These are phyloP conservation scores for Coniosporium apollinis DNA, from an alignment of 495 filamentous ascomycete genomes.

Conservation along the genomic window DNA sequence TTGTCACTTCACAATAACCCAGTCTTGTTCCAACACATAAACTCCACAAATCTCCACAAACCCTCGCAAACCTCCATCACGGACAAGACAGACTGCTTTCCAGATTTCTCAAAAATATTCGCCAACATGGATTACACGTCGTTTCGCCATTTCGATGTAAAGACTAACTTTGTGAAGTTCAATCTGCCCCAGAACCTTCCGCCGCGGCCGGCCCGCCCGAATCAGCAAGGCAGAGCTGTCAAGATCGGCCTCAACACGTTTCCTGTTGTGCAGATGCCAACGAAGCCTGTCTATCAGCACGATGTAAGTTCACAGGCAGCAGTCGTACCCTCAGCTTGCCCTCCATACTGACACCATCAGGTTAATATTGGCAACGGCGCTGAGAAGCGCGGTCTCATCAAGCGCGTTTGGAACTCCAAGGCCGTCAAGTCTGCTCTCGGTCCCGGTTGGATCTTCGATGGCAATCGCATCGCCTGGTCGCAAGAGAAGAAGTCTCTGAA, in stretches of 20 bases:
- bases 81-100: too few relatives aligned
- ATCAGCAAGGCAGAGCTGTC: constrained; percentile 33
- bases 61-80: too few relatives aligned
- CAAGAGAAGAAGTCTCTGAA: constrained; percentile 22
- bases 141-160: constrained; percentile 1
- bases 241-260: constrained; percentile 58
- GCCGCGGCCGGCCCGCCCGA: constrained; percentile 11
- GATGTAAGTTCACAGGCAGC: constrained; percentile 55
- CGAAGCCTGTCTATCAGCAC: constrained; percentile 53
- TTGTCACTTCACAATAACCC: too few relatives aligned
- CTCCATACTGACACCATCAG: constrained; percentile 20
- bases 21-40: too few relatives aligned
- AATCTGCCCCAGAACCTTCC: constrained; percentile 8
- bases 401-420: constrained; percentile 55
- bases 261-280: constrained; percentile 37
- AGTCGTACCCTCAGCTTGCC: background rate
- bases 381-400: constrained; percentile 46
- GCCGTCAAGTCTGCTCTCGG: constrained; percentile 36
- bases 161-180: constrained; percentile 8
- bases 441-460: constrained; percentile 55
- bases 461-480: constrained; percentile 60
- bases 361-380: constrained; percentile 42
- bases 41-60: too few relatives aligned
- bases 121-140: background rate
- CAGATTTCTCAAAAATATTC: too few relatives aligned